Evolutionary conservation across 2,329 filamentous ascomycete genomes (phyloP), one percentile per base, ranked within the genome.

Genomic region (Aspergillus udagawae): DNA sequence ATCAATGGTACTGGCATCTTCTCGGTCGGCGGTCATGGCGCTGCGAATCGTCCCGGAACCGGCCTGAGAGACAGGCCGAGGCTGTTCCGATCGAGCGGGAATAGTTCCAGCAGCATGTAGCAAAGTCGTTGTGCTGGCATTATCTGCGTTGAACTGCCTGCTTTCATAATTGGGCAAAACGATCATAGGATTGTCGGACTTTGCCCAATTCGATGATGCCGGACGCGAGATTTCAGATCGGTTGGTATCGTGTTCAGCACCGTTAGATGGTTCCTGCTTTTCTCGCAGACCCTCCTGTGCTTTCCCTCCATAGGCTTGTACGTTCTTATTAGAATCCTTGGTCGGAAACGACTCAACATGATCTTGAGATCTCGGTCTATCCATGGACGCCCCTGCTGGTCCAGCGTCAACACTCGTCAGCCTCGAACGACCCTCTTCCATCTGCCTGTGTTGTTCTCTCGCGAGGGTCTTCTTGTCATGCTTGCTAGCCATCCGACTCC

Each of bases 401-500:
- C 67, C 65, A 35, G 62, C 63, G 47, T 72, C 68, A 12, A 69
- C 63, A 27, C 68, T 71, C 2, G 55, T 59, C 12, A 65, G 64
- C 17, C 64, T 65, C 9, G 66, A 61, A 8, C 55, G 64, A 10
- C 55, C 63, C 8, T 65, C 67, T 29, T 29, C 28, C 47, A 67
- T 60, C 9, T 63, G 60, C 2, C 61, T 29, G 3, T 12, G 9
- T 2, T 12, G 51, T 38, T 74, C 71, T 49, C 65, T 69, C 48
- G 70, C 66, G 14, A 95, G 81, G 0, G 89, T 89, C 60, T 81
- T 81, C 72, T 93, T 84, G 69, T 97, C 94, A 68, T 97, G 91
- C 70, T 90, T 95, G 49, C 88, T 92, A 14, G 91, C 92, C 89
- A 92, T 95, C 1, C 88, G 80, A 51, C 86, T 89, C 93, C 93